Base-by-base conservation (phyloP, 1,139 yeast species). In the Kodamaea plutei region DNA sequence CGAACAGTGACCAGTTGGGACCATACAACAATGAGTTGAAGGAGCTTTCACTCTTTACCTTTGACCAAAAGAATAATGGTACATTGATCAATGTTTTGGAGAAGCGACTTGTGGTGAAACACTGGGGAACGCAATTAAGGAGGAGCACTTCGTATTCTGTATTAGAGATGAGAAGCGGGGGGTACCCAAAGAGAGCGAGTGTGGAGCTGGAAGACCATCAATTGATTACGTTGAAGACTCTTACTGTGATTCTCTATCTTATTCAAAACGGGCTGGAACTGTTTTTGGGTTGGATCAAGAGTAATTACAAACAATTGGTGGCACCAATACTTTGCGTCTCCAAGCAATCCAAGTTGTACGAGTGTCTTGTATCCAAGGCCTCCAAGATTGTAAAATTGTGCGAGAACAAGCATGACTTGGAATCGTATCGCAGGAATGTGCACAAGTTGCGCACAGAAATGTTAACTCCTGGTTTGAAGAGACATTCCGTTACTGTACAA, bases 371-470 rank as follows among this genome's bases (percentile, higher is more conserved):
- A 28, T 50, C 45, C 32, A 64, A 65, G 40, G 51, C 61, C 4
- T 39, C 37, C 7, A 54, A 52, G 18, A 49, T 64, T 5, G 34
- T 55, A 11, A 45, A 43, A 11, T 47, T 69, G 11, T 43, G 69
- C 13, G 54, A 54, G 11, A 47, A 58, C 34, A 45, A 47, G 4
- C 39, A 44, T 1, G 45, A 53, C 15, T 46, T 70, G 19, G 34
- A 38, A n/a, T 39, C 45, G 11, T 61, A 61, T 39, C 51, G 74
- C 31, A 41, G 52, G 4, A 63, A 62, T 27, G 62, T 68, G 38
- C 67, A 64, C 34, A 50, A 48, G 18, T 46, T 68, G 34, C 47
- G 76, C 29, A 45, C 54, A 7, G 71, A 64, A 13, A 58, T 72
- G 67, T 38, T 55, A 6, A 51, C 54, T 2, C 71, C 72, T 0